Evolutionary conservation across 1,284 basidiomycete genomes (phyloP).

Genomic region (Ganoderma resinaceum): DNA sequence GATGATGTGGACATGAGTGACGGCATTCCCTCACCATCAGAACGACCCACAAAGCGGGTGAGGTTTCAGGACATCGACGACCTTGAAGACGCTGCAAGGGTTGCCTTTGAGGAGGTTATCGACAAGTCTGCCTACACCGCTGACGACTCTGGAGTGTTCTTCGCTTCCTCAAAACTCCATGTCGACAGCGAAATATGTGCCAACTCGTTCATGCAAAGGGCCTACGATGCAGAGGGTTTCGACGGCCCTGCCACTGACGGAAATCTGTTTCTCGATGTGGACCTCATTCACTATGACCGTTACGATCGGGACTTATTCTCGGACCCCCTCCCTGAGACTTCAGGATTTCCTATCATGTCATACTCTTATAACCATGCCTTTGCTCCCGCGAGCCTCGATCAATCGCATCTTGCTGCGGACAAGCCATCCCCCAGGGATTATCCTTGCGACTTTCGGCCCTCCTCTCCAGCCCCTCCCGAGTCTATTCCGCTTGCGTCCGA

Average conservation of each 20-base stretch:
- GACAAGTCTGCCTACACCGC: background rate
- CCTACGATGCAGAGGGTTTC: slow-evolving; percentile 36
- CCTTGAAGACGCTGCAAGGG: background rate
- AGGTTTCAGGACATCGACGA: slow-evolving; percentile 3
- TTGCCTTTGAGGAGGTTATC: background rate
- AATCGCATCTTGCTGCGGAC: background rate
- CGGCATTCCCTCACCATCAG: background rate
- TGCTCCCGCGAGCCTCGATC: background rate
- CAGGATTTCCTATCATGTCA: background rate
- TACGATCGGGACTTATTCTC: background rate
- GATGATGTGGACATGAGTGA: slow-evolving; percentile 16
- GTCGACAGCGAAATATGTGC: background rate
- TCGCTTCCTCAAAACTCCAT: slow-evolving; percentile 6
- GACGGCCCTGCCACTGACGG: slow-evolving; percentile 34
- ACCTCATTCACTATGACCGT: slow-evolving; percentile 31
- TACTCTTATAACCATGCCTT: background rate
- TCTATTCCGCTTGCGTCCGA: background rate
- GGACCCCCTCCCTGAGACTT: background rate
- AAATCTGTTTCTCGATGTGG: slow-evolving; percentile 36
- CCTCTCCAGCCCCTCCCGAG: background rate
- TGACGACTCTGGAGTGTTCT: slow-evolving; percentile 36
- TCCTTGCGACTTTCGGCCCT: background rate
- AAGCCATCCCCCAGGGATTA: too few species aligned
- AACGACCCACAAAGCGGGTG: slow-evolving; percentile 25
- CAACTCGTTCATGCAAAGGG: slow-evolving; percentile 29